These are phyloP conservation scores for Delitschia confertaspora DNA, from an alignment of 495 filamentous ascomycete genomes.

Conservation along the genomic window DNA sequence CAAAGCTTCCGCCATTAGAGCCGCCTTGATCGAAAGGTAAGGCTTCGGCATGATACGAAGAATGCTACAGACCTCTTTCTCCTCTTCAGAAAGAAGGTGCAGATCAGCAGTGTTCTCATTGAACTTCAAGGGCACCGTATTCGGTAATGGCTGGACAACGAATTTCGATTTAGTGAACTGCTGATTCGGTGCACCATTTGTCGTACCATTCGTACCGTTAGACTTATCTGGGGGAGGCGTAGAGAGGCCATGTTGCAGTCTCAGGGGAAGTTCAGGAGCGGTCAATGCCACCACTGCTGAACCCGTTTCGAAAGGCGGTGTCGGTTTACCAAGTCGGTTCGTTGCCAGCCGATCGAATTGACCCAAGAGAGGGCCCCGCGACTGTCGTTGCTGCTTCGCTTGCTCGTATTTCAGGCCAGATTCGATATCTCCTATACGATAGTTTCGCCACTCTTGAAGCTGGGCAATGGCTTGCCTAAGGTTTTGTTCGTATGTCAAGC, in stretches of 20 bases:
- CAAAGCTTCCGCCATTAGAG: constrained; percentile 76
- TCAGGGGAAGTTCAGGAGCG: constrained; percentile 56
- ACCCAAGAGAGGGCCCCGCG: constrained; percentile 52
- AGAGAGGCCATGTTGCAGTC: constrained; percentile 38
- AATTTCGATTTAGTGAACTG: constrained; percentile 27
- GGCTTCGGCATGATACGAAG: constrained; percentile 83
- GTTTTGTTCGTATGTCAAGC: constrained; percentile 81
- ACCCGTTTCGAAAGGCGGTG: constrained; percentile 56
- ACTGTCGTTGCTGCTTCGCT: constrained; percentile 72
- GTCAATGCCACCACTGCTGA: constrained; percentile 63
- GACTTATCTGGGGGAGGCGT: constrained; percentile 39
- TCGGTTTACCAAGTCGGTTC: constrained; percentile 54
- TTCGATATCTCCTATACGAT: constrained; percentile 71
- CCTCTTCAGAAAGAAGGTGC: constrained; percentile 78
- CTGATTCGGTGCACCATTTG: constrained; percentile 8
- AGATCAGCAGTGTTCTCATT: constrained; percentile 73
- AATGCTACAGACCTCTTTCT: constrained; percentile 73
- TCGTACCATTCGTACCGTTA: constrained; percentile 27
- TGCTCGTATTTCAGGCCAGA: constrained; percentile 89
- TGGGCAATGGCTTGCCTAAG: constrained; percentile 82
- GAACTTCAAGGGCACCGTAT: constrained; percentile 58
- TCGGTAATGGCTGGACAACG: constrained; percentile 36
- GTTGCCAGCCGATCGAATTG: constrained; percentile 58
- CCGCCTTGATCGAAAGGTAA: constrained; percentile 88
- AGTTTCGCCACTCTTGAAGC: constrained; percentile 86